A percentile compares a stretch with the other conserved stretches of the same genome.
Evolutionary conservation across 2,329 filamentous ascomycete species (phyloP).

Genomic region (Sclerotiophoma versabilis): DNA sequence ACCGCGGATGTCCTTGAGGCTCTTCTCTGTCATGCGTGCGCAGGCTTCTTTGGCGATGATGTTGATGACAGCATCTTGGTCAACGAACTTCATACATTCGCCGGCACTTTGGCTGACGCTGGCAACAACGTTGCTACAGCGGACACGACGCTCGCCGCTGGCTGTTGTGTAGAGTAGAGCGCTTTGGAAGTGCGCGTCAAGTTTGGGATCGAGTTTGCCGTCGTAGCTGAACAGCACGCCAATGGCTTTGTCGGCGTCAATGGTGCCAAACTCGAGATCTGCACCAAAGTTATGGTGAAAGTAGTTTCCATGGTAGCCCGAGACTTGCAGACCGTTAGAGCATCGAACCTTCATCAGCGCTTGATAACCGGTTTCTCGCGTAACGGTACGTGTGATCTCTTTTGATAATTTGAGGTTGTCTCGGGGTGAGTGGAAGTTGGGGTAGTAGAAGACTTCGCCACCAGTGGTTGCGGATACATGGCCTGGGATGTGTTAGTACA

Average conservation of each 20-base stretch:
- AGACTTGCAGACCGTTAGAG: constrained; percentile 92
- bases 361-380: constrained; percentile 91
- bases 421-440: constrained; percentile 89
- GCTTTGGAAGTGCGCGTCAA: constrained; percentile 97
- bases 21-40: constrained; percentile 78
- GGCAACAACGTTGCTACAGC: constrained; percentile 92
- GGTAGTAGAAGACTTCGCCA: constrained; percentile 95
- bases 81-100: constrained; percentile 88
- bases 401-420: constrained; percentile 83
- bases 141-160: constrained; percentile 84
- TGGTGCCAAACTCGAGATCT: constrained; percentile 89
- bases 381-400: constrained; percentile 86
- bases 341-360: constrained; percentile 98
- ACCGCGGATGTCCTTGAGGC: constrained; percentile 84
- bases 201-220: constrained; percentile 93
- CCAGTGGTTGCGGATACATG: constrained; percentile 89
- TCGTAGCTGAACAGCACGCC: constrained; percentile 93
- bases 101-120: constrained; percentile 85
- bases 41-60: constrained; percentile 94
- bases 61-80: constrained; percentile 90
- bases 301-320: constrained; percentile 95
- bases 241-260: constrained; percentile 93
- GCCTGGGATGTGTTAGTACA: constrained; percentile 56
- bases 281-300: constrained; percentile 94
- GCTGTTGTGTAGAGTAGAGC: constrained; percentile 94